Evolutionary conservation across 768 basidiomycete species (phyloP), one percentile per base, ranked within the genome.

Genomic region (Glaciozyma martinii): DNA sequence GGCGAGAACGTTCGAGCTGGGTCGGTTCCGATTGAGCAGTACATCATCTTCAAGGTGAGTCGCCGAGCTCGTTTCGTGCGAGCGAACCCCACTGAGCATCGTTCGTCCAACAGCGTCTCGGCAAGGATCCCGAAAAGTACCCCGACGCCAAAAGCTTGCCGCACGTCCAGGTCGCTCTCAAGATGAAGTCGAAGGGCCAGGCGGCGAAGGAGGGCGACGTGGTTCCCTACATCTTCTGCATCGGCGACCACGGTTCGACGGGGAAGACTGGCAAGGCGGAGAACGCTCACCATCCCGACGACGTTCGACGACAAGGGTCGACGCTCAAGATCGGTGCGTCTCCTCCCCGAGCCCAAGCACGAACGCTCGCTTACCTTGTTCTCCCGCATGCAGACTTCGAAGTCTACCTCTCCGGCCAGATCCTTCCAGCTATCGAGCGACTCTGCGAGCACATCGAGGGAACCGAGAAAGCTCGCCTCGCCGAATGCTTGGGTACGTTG

Each of bases 401-500:
- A 68, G 83, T 88, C 76, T 99, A 98, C 76, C 80, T 99, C 13
- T 83, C 87, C 6, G 83, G 89, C 32, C 95, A 99, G 77, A 84
- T 99, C 40, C 79, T 99, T 5, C 95, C 95, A 5, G 93, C 95
- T 0, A 86, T 98, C 62, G 89, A 95, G 74, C 86, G 95, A 70
- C 78, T 99, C 56, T 99, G 95, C 75, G 95, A 95, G 50, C 87
- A 89, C 2, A 98, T 99, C 53, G 90, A 95, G 71, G 94, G 93
- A 10, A 97, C 93, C 0, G 94, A 98, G 72, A 83, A 89, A 32
- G 80, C 92, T 10, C 83, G 93, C 43, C 79, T 99, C 27, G 95
- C 95, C 0, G 94, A 98, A 78, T 97, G 91, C 75, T 83, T 99
- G 9, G 94, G 92, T 90, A 0, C 77, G 76, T 15, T 80, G 79